These are phyloP conservation scores for Anacardium occidentale DNA, from an alignment of 345 rosid genomes.

Conservation along the genomic window DNA sequence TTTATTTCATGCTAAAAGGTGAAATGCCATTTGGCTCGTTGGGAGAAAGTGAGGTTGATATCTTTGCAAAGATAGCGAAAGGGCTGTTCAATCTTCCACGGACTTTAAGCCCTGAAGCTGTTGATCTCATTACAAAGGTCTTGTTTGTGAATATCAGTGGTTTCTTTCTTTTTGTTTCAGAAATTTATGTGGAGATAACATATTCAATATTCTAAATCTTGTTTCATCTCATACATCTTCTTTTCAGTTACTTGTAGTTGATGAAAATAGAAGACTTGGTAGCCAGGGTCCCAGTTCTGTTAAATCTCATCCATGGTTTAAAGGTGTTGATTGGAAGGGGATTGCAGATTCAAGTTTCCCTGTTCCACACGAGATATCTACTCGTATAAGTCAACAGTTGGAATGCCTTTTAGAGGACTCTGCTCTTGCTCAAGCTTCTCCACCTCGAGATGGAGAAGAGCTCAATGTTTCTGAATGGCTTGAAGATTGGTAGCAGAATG, in stretches of 20 bases:
- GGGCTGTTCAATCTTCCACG: slow-evolving; percentile 63
- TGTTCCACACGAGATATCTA: slow-evolving; percentile 59
- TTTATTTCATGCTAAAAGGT: slow-evolving; percentile 73
- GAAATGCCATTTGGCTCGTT: slow-evolving; percentile 89
- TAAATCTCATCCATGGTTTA: slow-evolving; percentile 78
- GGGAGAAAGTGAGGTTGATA: slow-evolving; percentile 80
- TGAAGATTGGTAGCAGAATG: slow-evolving; percentile 65
- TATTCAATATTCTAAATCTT: not conserved
- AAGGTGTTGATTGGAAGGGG: slow-evolving; percentile 56
- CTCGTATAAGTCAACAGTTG: slow-evolving; percentile 48
- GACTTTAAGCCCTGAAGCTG: slow-evolving; percentile 57
- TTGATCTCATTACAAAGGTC: slow-evolving; percentile 80
- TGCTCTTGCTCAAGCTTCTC: slow-evolving; percentile 33
- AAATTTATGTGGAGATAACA: not conserved
- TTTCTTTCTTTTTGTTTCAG: not conserved
- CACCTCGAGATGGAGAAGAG: slow-evolving; percentile 41
- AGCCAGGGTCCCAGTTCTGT: slow-evolving; percentile 55
- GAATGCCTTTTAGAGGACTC: slow-evolving; percentile 44
- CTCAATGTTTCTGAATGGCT: slow-evolving; percentile 67
- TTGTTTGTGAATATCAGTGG: not conserved
- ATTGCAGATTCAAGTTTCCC: slow-evolving; percentile 46
- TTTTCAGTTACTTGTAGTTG: slow-evolving; percentile 69
- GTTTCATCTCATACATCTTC: slow-evolving; percentile 1
- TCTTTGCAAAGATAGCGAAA: slow-evolving; percentile 70
- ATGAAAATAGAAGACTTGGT: slow-evolving; percentile 70